Base-by-base conservation (phyloP, 2,329 filamentous ascomycete species). In the Colletotrichum cuscutae region DNA sequence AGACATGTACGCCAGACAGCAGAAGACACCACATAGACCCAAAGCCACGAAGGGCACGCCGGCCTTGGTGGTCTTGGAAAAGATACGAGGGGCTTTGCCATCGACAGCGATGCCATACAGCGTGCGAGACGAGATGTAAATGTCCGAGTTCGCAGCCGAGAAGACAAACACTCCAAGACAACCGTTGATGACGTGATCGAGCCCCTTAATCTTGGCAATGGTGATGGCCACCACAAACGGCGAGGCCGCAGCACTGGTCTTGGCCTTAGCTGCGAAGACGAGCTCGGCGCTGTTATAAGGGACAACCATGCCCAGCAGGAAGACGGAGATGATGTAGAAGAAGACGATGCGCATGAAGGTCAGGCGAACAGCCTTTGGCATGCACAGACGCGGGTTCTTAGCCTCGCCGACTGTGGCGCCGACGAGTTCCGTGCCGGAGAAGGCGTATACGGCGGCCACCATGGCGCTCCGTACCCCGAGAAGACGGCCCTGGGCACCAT, bases 331-430 rank as follows among this genome's bases (percentile, higher is more conserved):
- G 69, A 91, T 85, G 82, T 93, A 93, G 83, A 94, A 94, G 81
- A 93, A 85, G 73, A 92, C 80, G 77, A 93, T 93, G 24, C 92
- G 91, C 82, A 88, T 91, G 80, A 93, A 92, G 52, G 91, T 93
- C 68, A 93, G 86, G 77, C 89, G 91, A 81, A 93, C 92, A 30
- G 91, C 92, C 57, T 88, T 85, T 2, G 91, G 91, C 69, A 93
- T 91, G 61, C 89, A 92, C 79, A 88, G 88, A 76, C 90, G 87
- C 2, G 91, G 91, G 80, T 93, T 92, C 77, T 92, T 89, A 0
- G 91, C 90, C 80, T 93, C 90, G 67, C 90, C 91, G 30, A 93
- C 91, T 0, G 91, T 93, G 22, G 93, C 90, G 79, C 91, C 91
- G 66, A 93, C 90, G 42, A 93, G 84, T 79, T 93, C 91, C 2